Evolutionary conservation across 2,329 filamentous ascomycete genomes (phyloP), one percentile per base, ranked within the genome.

Genomic region (Ophiocordyceps camponoti-saundersi): DNA sequence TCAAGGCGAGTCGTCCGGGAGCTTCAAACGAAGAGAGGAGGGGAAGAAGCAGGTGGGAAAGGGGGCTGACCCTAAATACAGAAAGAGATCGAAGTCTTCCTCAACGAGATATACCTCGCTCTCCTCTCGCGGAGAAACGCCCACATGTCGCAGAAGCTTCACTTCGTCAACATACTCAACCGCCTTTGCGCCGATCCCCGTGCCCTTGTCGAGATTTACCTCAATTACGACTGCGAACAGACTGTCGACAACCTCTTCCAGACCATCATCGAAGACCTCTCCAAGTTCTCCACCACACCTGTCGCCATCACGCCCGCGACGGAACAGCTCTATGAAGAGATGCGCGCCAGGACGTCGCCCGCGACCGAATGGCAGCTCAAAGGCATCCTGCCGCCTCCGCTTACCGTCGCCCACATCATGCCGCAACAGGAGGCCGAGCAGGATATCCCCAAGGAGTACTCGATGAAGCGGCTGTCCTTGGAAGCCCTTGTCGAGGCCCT

Each of bases 161-260:
- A 90, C 59, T 92, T 96, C 53, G 77, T 98, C 62, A 80, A 79
- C 50, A 79, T 98, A 23, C 72, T 98, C 46, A 84, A 86, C 55
- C 76, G 90, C 49, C 71, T 98, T 44, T 89, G 84, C 49, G 80
- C 78, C 16, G 92, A 98, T 59, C 86, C 90, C 2, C 77, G 86
- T 53, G 89, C 87, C 0, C 63, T 98, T 44, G 92, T 98, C 16
- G 92, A 98, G 63, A 82, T 89, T 15, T 98, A 98, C 63, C 75
- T 98, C 51, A 98, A 98, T 63, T 98, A 98, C 59, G 92, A 98
- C 61, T 98, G 92, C 65, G 93, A 96, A 58, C 77, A 90, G 50
- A 88, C 87, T 40, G 77, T 96, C 49, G 90, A 96, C 65, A 98
- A 98, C 63, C 92, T 96, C 63, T 98, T 94, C 61, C 92, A 98